phyloP scores from a whole-genome alignment of 495 filamentous ascomycete species.

The Jackrogersella multiformis region DNA sequence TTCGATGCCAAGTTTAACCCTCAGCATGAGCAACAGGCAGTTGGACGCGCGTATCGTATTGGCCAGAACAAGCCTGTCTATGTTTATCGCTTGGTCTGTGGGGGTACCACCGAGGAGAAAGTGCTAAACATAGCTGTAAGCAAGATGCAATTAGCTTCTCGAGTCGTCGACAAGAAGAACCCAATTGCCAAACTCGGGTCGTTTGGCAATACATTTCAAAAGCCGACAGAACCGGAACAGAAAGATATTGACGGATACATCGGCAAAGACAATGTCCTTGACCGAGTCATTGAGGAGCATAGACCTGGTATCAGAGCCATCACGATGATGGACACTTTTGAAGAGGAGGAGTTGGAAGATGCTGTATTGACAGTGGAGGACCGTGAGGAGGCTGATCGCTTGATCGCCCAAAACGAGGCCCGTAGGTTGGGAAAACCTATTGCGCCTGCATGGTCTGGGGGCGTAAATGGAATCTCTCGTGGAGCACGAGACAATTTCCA shows the following conservation, averaged over 20 bases:
- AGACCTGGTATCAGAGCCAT: constrained; percentile 46
- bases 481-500: not conserved
- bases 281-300: constrained; percentile 64
- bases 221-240: constrained; percentile 61
- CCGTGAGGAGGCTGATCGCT: constrained; percentile 37
- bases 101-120: constrained; percentile 80
- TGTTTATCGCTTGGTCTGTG: constrained; percentile 85
- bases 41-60: constrained; percentile 87
- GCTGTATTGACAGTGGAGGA: constrained; percentile 51
- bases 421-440: constrained; percentile 26
- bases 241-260: constrained; percentile 61
- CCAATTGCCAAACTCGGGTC: constrained; percentile 65
- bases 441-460: not conserved
- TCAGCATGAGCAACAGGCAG: constrained; percentile 83
- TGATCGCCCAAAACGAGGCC: constrained; percentile 40
- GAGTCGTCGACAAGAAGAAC: constrained; percentile 86
- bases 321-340: constrained; percentile 55
- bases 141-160: constrained; percentile 79
- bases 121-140: constrained; percentile 77
- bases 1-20: constrained; percentile 88
- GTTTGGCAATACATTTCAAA: constrained; percentile 64
- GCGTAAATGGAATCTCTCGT: too few species aligned
- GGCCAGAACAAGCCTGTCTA: constrained; percentile 85
- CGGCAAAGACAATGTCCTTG: constrained; percentile 76
- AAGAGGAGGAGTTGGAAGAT: constrained; percentile 53